Percentiles rank a stretch among this genome's conserved stretches.
Evolutionary conservation across 2,329 filamentous ascomycete species (phyloP).

Genomic region (Colletotrichum simmondsii): DNA sequence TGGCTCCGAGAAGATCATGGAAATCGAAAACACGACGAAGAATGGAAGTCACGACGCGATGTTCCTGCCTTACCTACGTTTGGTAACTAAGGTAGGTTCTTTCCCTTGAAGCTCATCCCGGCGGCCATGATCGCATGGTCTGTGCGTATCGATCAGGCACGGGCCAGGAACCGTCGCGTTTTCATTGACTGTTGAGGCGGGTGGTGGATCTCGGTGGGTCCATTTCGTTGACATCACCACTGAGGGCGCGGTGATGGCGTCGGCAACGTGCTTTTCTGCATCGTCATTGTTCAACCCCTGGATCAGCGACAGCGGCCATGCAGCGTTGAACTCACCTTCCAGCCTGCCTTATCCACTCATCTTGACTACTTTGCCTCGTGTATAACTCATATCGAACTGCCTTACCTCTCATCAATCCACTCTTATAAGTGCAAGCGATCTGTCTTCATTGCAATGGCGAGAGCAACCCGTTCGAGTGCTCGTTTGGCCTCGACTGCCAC

Average conservation of each 20-base stretch:
- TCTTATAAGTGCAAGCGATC: not conserved
- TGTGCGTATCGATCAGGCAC: not conserved
- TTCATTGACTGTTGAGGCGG: too few species aligned
- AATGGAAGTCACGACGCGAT: not conserved
- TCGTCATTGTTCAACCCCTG: slow-evolving; percentile 2
- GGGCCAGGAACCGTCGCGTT: not conserved
- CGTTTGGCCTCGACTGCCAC: slow-evolving; percentile 20
- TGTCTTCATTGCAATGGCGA: slow-evolving; percentile 13
- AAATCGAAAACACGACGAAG: not conserved
- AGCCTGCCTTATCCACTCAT: not conserved
- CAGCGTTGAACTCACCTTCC: not conserved
- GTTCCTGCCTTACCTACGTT: not conserved
- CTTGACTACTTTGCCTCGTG: not conserved
- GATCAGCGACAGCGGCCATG: not conserved
- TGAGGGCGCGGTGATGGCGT: slow-evolving; percentile 11
- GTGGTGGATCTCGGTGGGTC: not conserved
- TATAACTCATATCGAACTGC: not conserved
- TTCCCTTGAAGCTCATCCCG: not conserved
- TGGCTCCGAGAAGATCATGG: not conserved
- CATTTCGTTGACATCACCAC: slow-evolving; percentile 35
- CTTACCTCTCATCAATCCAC: too few species aligned
- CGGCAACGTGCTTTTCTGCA: slow-evolving; percentile 6
- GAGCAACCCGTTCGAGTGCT: slow-evolving; percentile 33
- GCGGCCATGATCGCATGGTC: not conserved
- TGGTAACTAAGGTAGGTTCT: too few species aligned